These are phyloP conservation scores for Malus hybrid DNA, from an alignment of 331 rosid species.

Conservation along the genomic window DNA sequence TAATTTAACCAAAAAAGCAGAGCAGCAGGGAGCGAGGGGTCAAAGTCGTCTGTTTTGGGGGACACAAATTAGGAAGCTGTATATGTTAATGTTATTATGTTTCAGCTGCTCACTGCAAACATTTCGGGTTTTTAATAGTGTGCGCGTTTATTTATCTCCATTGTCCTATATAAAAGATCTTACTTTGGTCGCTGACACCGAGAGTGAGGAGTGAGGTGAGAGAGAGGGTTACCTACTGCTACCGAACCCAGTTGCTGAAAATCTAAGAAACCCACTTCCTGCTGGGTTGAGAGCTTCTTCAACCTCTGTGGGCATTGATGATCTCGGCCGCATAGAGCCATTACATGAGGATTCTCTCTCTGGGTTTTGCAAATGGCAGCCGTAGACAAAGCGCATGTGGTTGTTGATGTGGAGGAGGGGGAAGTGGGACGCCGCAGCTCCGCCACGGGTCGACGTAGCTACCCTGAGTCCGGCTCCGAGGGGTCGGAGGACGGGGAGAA, in stretches of 20 bases:
- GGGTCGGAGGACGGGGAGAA: constrained; percentile 9
- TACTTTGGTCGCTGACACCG: constrained; percentile 9
- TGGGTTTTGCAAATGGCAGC: constrained; percentile 40
- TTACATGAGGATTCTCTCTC: constrained; percentile 70
- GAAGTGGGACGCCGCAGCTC: constrained; percentile 32
- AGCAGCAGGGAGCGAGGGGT: neutral
- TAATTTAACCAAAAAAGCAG: neutral
- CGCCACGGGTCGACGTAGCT: constrained; percentile 3
- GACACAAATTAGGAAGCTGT: constrained; percentile 1
- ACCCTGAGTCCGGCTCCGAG: constrained; percentile 13
- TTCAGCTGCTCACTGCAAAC: constrained; percentile 17
- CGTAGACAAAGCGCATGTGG: constrained; percentile 36
- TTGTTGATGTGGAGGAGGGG: constrained; percentile 27
- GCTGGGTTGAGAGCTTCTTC: constrained; percentile 14
- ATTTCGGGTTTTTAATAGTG: neutral
- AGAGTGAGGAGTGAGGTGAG: neutral
- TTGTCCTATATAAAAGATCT: neutral
- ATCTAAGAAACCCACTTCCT: constrained; percentile 17
- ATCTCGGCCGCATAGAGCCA: constrained; percentile 24
- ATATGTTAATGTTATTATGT: neutral
- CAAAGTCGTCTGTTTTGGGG: neutral
- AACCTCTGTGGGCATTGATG: constrained; percentile 32
- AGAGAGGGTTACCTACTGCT: constrained; percentile 29
- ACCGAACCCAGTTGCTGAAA: constrained; percentile 19
- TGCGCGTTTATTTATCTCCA: neutral